Evolutionary conservation across 108 stramenopile species (phyloP).

Genomic region (Heterococcus sp.): DNA sequence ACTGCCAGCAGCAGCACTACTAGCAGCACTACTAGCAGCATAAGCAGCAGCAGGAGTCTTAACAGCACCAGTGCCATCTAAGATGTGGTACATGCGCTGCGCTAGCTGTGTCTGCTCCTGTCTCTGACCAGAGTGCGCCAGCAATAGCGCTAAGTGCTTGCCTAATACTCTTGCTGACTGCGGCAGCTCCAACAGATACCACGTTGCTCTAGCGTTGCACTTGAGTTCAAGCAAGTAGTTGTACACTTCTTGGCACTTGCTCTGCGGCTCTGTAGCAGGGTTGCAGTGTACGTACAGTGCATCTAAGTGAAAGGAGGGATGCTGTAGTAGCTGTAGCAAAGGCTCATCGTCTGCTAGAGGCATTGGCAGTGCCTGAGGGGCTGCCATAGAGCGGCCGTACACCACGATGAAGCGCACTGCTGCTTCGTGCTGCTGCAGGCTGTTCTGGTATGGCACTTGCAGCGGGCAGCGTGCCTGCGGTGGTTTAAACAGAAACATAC

Average conservation of each 20-base stretch:
- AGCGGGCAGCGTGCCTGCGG: neutral
- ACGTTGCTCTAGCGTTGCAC: neutral
- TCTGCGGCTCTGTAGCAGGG: neutral
- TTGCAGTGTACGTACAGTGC: neutral
- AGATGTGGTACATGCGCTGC: no score
- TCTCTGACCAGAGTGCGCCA: neutral
- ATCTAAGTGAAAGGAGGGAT: neutral
- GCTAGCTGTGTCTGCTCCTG: no score
- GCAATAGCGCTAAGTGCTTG: neutral
- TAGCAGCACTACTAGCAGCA: no score
- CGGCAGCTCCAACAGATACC: neutral
- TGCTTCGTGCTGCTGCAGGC: neutral
- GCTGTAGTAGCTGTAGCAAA: neutral
- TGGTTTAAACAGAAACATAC: neutral
- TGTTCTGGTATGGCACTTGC: neutral
- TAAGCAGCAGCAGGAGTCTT: no score
- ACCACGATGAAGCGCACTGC: neutral
- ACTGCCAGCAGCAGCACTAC: no score
- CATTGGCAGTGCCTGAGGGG: neutral
- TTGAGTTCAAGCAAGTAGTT: neutral
- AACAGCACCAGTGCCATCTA: no score
- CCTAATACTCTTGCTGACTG: neutral
- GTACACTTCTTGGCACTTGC: neutral
- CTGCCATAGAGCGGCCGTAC: neutral
- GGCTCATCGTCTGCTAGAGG: neutral